Conservation (phyloP, 73 alveolate species). For the Paramecium sonneborni region DNA sequence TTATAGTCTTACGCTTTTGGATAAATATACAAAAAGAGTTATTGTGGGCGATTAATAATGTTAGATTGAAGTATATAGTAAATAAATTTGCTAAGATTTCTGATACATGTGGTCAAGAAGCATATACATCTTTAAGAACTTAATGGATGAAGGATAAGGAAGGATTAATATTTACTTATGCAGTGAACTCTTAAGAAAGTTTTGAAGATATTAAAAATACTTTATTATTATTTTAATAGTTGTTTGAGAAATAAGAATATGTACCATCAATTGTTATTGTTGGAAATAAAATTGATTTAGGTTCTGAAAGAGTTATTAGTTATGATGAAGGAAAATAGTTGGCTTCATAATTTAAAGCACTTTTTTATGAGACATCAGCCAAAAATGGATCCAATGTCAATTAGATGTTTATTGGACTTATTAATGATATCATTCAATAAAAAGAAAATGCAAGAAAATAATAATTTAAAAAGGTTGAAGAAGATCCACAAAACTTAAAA, state of each 20-base stretch:
- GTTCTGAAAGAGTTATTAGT: conserved; percentile 69
- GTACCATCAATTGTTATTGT: conserved; percentile 68
- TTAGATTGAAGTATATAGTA: background rate
- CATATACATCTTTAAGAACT: conserved; percentile 1
- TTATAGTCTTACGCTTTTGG: background rate
- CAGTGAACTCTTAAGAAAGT: conserved; percentile 6
- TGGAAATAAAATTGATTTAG: conserved; percentile 82
- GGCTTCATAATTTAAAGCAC: conserved; percentile 71
- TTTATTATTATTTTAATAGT: background rate
- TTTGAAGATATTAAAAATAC: conserved; percentile 34
- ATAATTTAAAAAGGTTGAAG: background rate
- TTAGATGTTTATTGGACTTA: conserved; percentile 57
- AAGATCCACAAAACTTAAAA: background rate
- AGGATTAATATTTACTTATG: conserved; percentile 44
- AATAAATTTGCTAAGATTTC: background rate
- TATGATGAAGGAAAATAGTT: conserved; percentile 70
- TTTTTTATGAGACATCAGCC: conserved; percentile 83
- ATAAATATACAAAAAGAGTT: background rate
- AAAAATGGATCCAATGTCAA: conserved; percentile 66
- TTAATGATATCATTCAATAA: background rate
- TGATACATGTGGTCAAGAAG: conserved; percentile 55
- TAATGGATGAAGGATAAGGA: conserved; percentile 55
- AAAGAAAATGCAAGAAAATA: background rate
- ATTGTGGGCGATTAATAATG: background rate
- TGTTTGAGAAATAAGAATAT: background rate